Base-by-base conservation (phyloP, 1,284 basidiomycete species). In the Sporisorium iseilematis-ciliati region DNA sequence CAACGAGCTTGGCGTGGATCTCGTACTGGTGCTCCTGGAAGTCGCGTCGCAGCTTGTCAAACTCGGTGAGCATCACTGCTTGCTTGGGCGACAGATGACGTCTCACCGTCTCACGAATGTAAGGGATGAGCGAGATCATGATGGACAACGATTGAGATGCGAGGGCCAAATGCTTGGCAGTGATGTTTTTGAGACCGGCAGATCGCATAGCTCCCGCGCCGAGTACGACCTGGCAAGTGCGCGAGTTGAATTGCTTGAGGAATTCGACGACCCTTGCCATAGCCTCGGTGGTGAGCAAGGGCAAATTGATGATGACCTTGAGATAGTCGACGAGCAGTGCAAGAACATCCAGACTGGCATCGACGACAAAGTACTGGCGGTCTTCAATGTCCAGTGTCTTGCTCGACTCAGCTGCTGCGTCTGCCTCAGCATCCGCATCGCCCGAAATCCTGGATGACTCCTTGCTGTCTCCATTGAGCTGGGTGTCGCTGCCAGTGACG, bases 1-100 rank as follows among this genome's bases (percentile, higher is more conserved):
- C 93, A 55, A 99, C 92, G 57, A 99, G 89, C 87, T 99, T 99
- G 60, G 93, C 90, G 85, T 99, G 95, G 58, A 99, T 97, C 88
- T 99, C 97, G 84, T 95, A 94, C 87, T 99, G 97, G 86, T 99
- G 96, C 86, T 99, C 96, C 89, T 97, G 95, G 84, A 93, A 98
- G 86, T 99, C 97, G 86, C 96, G 89, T 87, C 95, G 97, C 64
- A 99, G 89, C 88, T 97, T 97, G 87, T 99, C 97, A 85, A 99
- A 99, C 86, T 99, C 96, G 31, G 94, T 90, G 43, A 99, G 88
- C 91, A 99, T 95, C 50, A 98, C 93, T 0, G 94, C 93, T 86
- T 98, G 95, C 86, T 94, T 95, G 54, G 91, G 89, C 83, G 90
- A 94, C 51, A 99, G 88, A 86, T 98, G 95, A 60, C 97, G 89